Evolutionary conservation across 352 stramenopile species (phyloP).

Genomic region (Saprolegnia diclina): DNA sequence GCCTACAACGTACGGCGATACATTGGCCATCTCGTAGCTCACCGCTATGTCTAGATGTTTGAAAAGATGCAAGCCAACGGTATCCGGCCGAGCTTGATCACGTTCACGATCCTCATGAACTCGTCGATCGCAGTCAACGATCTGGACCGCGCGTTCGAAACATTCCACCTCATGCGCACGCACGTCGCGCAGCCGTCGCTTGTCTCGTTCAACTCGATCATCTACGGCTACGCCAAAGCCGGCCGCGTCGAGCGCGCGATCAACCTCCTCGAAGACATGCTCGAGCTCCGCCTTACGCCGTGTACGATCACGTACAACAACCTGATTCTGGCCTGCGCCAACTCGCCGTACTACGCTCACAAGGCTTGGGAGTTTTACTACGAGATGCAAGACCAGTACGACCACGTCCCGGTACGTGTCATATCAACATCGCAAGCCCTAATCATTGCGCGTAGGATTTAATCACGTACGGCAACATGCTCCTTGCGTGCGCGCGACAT

Average conservation of each 20-base stretch:
- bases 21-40: not conserved
- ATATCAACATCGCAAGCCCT: not conserved
- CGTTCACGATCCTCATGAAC: slow-evolving; percentile 78
- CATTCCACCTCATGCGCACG: slow-evolving; percentile 77
- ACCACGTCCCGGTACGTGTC: slow-evolving; percentile 49
- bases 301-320: slow-evolving; percentile 70
- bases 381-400: slow-evolving; percentile 83
- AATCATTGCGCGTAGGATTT: slow-evolving; percentile 30
- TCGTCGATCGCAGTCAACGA: slow-evolving; percentile 63
- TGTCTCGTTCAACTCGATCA: slow-evolving; percentile 62
- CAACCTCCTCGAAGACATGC: slow-evolving; percentile 70
- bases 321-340: slow-evolving; percentile 75
- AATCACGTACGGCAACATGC: slow-evolving; percentile 73
- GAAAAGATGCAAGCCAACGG: slow-evolving; percentile 80
- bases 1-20: slow-evolving; percentile 48
- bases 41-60: slow-evolving; percentile 38
- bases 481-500: slow-evolving; percentile 71
- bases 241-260: slow-evolving; percentile 67
- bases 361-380: slow-evolving; percentile 82
- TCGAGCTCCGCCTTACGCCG: slow-evolving; percentile 60
- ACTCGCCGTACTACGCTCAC: slow-evolving; percentile 80
- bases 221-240: slow-evolving; percentile 66
- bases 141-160: slow-evolving; percentile 77
- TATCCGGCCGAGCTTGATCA: slow-evolving; percentile 52
- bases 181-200: slow-evolving; percentile 63